A percentile compares a stretch with the other conserved stretches of the same genome.
Evolutionary conservation across 441 rosid genomes (phyloP).

Genomic region (Metrosideros polymorpha): DNA sequence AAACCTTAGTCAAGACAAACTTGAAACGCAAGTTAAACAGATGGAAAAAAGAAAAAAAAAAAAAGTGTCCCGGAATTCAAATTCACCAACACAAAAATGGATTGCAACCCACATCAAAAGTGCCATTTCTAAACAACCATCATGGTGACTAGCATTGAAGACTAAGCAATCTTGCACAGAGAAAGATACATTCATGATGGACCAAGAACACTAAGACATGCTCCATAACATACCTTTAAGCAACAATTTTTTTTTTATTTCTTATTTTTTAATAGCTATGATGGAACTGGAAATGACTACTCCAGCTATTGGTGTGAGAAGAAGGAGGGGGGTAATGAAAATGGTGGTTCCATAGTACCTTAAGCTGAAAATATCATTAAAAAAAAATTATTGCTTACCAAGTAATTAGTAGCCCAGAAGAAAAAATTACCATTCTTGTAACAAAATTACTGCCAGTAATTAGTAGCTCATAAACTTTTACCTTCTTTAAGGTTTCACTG

Average conservation of each 20-base stretch:
- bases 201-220: background rate
- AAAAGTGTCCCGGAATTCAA: background rate
- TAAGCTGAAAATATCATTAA: background rate
- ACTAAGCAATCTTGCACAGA: slow-evolving; percentile 1
- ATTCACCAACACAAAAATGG: background rate
- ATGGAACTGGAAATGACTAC: background rate
- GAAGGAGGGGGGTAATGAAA: background rate
- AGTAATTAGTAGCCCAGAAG: background rate
- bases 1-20: background rate
- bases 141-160: background rate
- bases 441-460: background rate
- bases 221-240: background rate
- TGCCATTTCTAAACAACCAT: background rate
- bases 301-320: background rate
- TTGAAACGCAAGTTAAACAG: background rate
- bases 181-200: background rate
- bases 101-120: background rate
- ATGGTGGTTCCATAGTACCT: background rate
- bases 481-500: background rate
- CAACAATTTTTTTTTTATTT: background rate
- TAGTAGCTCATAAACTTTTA: no score
- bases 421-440: background rate
- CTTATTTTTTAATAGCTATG: background rate
- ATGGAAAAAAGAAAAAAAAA: no score
- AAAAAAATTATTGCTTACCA: background rate